Conservation (phyloP, 148 eudicot species). For the Silene conica region DNA sequence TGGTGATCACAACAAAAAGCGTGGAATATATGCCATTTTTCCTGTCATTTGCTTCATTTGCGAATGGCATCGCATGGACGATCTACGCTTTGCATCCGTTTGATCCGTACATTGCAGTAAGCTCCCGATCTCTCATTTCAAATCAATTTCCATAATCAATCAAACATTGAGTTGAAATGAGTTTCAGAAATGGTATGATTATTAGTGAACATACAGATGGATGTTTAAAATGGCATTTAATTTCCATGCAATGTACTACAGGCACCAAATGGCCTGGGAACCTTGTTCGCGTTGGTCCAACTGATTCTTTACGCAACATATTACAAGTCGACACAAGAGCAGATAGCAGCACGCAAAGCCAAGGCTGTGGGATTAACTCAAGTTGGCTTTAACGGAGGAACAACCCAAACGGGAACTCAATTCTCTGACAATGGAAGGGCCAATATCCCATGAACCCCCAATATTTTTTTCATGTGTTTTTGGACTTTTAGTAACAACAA, state of each 20-base stretch:
- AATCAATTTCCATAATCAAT: background rate
- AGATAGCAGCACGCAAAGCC: slow-evolving; percentile 40
- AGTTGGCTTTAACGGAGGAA: slow-evolving; percentile 2
- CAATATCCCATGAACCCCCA: slow-evolving; percentile 14
- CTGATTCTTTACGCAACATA: slow-evolving; percentile 50
- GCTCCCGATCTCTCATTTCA: slow-evolving; percentile 6
- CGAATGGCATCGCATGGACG: slow-evolving; percentile 75
- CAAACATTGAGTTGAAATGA: no score
- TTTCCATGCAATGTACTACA: slow-evolving; percentile 19
- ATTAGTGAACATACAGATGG: no score
- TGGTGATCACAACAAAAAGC: slow-evolving; percentile 79
- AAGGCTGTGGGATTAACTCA: slow-evolving; percentile 40
- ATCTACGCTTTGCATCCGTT: slow-evolving; percentile 62
- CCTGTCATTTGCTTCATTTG: slow-evolving; percentile 64
- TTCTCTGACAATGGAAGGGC: slow-evolving; percentile 5
- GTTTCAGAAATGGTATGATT: background rate
- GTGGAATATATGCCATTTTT: slow-evolving; percentile 89
- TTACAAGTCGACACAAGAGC: slow-evolving; percentile 57
- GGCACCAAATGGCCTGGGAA: slow-evolving; percentile 75
- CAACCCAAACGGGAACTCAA: slow-evolving; percentile 8
- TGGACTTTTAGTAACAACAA: background rate
- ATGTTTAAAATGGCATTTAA: background rate
- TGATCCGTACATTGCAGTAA: slow-evolving; percentile 68
- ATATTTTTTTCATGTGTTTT: background rate
- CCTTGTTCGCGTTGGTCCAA: slow-evolving; percentile 56